Base-by-base conservation (phyloP, 2,329 filamentous ascomycete species). In the Curvularia sp. region DNA sequence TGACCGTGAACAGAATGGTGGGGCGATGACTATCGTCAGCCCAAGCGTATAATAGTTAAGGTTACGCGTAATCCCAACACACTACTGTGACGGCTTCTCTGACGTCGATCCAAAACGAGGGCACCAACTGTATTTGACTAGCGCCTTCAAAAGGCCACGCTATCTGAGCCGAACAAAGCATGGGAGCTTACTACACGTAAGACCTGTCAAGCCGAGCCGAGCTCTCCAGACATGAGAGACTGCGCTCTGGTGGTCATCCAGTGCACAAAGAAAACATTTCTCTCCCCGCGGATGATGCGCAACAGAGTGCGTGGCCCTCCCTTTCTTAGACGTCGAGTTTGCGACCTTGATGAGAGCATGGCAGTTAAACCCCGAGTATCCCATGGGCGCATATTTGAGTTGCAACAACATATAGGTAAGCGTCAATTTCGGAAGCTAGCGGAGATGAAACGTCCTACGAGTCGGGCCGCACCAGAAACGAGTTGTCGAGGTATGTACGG, bases 1-100 rank as follows among this genome's bases (percentile, higher is more conserved):
- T 30, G 3, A 46, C 8, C 24, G 6, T 31, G 12, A 6, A 2
- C 24, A 26, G 24, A 26, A 44, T 44, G 22, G 20, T 6, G 22
- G 12, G 33, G 7, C 26, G n/a, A 30, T 18, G 28, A 31, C 20
- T 26, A 3, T 18, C 44, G 5, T 33, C 15, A 35, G 28, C n/a
- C 28, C n/a, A 47, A 47, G 43, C 28, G n/a, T 22, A 33, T 15
- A 3, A 9, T n/a, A n/a, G n/a, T 18, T 30, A 33, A 18, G 10
- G 3, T 33, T 48, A 48, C 44, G 44, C 44, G 44, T 48, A 48
- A 48, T 43, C 44, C 12, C n/a, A 18, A n/a, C 12, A 20, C 46
- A 13, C 30, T 22, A 24, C 20, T 7, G n/a, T 47, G 9, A 5
- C 20, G n/a, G 8, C 22, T 6, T 47, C 26, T 18, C 30, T 48